These are phyloP conservation scores for Spongiforma sp. DNA, from an alignment of 1,284 basidiomycete genomes.

Conservation along the genomic window DNA sequence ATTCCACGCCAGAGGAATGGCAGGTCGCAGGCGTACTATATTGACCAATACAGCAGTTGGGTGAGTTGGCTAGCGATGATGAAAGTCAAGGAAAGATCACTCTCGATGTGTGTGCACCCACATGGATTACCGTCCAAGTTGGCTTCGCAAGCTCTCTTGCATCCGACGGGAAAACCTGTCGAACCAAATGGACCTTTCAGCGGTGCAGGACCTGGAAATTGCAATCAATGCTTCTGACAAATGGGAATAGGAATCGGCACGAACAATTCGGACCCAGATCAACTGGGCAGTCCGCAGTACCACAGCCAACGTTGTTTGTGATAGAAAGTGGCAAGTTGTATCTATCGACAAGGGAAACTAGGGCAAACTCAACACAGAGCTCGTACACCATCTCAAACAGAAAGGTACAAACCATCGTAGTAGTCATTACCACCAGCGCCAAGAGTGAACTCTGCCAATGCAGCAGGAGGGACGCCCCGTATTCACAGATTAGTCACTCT, in stretches of 20 bases:
- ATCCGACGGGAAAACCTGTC: constrained; percentile 50
- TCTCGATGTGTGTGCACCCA: constrained; percentile 19
- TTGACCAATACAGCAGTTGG: constrained; percentile 43
- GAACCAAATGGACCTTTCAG: constrained; percentile 49
- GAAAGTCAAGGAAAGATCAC: constrained; percentile 11
- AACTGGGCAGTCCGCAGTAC: constrained; percentile 45
- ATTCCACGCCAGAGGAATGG: constrained; percentile 47
- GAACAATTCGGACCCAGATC: constrained; percentile 46
- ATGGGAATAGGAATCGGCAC: constrained; percentile 1
- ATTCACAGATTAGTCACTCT: no score
- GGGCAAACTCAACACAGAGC: no score
- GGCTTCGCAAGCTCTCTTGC: constrained; percentile 55
- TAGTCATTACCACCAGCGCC: no score
- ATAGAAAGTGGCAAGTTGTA: constrained; percentile 53
- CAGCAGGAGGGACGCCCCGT: no score
- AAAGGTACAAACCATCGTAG: no score
- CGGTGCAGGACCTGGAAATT: constrained; percentile 42
- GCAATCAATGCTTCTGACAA: not conserved
- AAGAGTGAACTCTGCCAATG: no score
- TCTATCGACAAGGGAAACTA: constrained; percentile 50
- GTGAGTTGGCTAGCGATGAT: constrained; percentile 33
- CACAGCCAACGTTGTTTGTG: constrained; percentile 45
- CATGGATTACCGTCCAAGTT: constrained; percentile 45
- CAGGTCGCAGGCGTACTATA: constrained; percentile 47
- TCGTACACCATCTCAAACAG: no score